Percentiles rank a stretch among this genome's conserved stretches.
phyloP scores from a whole-genome alignment of 1,284 basidiomycete genomes.

The Waitea zeae region DNA sequence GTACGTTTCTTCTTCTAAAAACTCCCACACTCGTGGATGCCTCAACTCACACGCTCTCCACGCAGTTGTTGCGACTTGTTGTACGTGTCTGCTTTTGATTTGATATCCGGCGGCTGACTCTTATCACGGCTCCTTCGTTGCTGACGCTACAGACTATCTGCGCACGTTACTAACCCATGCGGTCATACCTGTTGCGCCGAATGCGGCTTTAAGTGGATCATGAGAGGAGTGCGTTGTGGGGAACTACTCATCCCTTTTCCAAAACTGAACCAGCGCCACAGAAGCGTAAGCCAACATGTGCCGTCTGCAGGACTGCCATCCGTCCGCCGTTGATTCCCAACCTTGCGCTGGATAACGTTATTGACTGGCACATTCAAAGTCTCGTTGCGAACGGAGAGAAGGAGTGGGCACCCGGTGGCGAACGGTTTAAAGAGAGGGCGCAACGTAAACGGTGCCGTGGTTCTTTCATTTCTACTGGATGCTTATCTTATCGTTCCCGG shows the following conservation, averaged over 20 bases:
- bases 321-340: slow-evolving; percentile 14
- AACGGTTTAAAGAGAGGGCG: slow-evolving; percentile 11
- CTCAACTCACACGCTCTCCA: neutral
- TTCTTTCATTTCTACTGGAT: no score
- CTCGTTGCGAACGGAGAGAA: slow-evolving; percentile 10
- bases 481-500: no score
- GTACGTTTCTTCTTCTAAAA: no score
- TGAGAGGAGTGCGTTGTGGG: slow-evolving; percentile 9
- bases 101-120: neutral
- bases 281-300: slow-evolving; percentile 12
- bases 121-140: no score
- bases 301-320: slow-evolving; percentile 13
- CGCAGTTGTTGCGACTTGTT: slow-evolving; percentile 16
- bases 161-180: slow-evolving; percentile 15
- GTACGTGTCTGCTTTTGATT: slow-evolving; percentile 9
- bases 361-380: slow-evolving; percentile 13
- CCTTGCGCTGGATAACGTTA: slow-evolving; percentile 12
- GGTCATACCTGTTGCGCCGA: slow-evolving; percentile 17
- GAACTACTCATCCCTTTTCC: neutral
- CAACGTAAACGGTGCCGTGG: slow-evolving; percentile 13
- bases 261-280: slow-evolving; percentile 2
- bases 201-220: slow-evolving; percentile 14
- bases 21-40: neutral
- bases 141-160: slow-evolving; percentile 10
- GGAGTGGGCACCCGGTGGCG: slow-evolving; percentile 13